Base-by-base conservation (phyloP, 208 protist genomes). In the Acanthamoeba triangularis region DNA sequence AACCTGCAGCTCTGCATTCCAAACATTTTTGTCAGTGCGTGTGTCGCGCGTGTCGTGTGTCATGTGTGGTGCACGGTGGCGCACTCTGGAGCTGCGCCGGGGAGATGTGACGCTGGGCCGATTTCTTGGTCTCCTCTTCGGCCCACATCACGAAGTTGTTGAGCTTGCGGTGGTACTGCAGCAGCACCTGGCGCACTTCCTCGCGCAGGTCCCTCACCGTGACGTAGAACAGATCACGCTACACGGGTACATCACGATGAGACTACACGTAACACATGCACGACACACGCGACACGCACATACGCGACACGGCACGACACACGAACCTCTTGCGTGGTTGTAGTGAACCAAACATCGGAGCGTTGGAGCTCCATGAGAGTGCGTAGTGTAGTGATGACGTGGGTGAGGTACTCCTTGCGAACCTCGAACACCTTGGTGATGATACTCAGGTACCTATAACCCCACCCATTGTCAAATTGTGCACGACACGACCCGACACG, bases 81-180 rank as follows among this genome's bases (percentile, higher is more conserved):
- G 76, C 59, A 85, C 76, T 85, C 41, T 85, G 44, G 7, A 85
- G 76, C n/a, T 85, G 76, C 14, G 76, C 35, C 5, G 76, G 76
- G 20, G 76, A 56, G 76, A 85, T 25, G 44, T 85, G 76, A 37
- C 76, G n/a, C 47, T 85, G 35, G 41, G 76, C 76, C 10, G 76
- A 85, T 11, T 85, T 49, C 76, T 56, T 85, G 41, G 76, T 56
- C 47, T 85, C 41, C 35, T 85, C 76, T 30, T 85, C 76, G 76
- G 76, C 76, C 76, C 76, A 85, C 35, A 85, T 28, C 35, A 85
- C 76, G 41, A 56, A 85, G 41, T 85, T 85, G 47, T 85, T 56
- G 44, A 85, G 76, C 76, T 85, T 85, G 76, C 76, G 76, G 76
- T 85, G 76, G 30, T 85, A 85, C 76, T 85, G 76, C 76, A 85